These are phyloP conservation scores for Calonectria hongkongensis DNA, from an alignment of 2,329 filamentous ascomycete species.

Conservation along the genomic window DNA sequence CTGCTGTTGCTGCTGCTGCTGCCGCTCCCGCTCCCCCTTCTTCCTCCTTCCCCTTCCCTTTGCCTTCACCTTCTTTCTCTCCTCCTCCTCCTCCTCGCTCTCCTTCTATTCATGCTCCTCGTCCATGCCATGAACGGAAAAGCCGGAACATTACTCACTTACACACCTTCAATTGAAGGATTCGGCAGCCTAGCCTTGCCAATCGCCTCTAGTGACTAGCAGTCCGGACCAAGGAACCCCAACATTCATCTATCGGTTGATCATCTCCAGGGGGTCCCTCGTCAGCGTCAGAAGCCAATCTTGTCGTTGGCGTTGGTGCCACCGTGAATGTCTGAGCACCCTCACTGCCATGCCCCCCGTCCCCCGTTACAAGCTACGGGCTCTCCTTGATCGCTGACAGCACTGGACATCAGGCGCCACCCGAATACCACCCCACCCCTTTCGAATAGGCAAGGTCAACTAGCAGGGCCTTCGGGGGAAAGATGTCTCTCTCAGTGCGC, in stretches of 20 bases:
- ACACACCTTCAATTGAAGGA: background rate
- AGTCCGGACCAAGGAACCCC: slow-evolving; percentile 37
- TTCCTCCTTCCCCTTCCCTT: background rate
- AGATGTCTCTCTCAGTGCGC: slow-evolving; percentile 15
- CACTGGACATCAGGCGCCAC: slow-evolving; percentile 39
- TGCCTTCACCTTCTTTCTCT: slow-evolving; percentile 19
- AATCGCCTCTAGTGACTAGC: background rate
- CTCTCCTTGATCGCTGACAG: slow-evolving; percentile 33
- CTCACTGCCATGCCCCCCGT: background rate
- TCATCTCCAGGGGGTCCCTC: slow-evolving; percentile 47
- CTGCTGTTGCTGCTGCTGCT: no score
- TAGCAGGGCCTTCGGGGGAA: slow-evolving; percentile 26
- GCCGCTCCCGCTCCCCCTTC: background rate
- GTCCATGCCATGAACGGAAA: background rate
- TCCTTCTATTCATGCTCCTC: background rate
- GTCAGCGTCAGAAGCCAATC: slow-evolving; percentile 53
- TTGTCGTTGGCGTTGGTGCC: slow-evolving; percentile 33
- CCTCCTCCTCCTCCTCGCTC: background rate
- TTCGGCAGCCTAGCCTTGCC: background rate
- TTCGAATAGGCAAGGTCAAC: slow-evolving; percentile 17
- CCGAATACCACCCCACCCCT: slow-evolving; percentile 26
- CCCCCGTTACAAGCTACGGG: slow-evolving; percentile 6
- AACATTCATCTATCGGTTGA: slow-evolving; percentile 52
- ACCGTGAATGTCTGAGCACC: slow-evolving; percentile 19
- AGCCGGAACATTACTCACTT: background rate